A percentile compares a stretch with the other conserved stretches of the same genome.
Evolutionary conservation across 2,329 filamentous ascomycete genomes (phyloP).

Genomic region (Penicillium sp.): DNA sequence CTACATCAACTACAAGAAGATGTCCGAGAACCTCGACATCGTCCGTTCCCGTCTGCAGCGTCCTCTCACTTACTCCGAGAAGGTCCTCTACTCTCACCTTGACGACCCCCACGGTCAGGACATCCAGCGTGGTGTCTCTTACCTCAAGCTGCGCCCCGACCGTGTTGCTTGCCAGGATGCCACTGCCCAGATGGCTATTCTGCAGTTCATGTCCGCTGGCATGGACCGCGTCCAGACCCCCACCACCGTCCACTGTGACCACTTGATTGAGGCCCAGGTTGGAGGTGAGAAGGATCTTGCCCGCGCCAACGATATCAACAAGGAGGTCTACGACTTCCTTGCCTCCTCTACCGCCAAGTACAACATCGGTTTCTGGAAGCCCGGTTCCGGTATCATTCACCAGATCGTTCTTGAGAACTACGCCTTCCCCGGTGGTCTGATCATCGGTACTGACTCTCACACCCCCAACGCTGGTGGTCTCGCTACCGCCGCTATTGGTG

Average conservation of each 20-base stretch:
- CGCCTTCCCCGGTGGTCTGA: constrained; percentile 94
- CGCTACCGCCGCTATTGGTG: constrained; percentile 91
- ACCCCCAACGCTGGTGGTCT: constrained; percentile 97
- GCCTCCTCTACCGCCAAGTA: constrained; percentile 94
- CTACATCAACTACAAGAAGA: constrained; percentile 99
- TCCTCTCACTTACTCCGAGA: constrained; percentile 93
- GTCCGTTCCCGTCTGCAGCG: constrained; percentile 87
- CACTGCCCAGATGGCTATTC: constrained; percentile 98
- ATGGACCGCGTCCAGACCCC: constrained; percentile 95
- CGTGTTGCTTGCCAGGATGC: constrained; percentile 99
- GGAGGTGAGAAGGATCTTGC: constrained; percentile 92
- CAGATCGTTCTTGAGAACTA: constrained; percentile 99
- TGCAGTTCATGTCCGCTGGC: constrained; percentile 99
- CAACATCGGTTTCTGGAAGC: constrained; percentile 99
- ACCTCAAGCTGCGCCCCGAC: constrained; percentile 94
- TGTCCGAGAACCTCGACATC: constrained; percentile 93
- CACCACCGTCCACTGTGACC: constrained; percentile 95
- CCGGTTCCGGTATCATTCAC: constrained; percentile 98
- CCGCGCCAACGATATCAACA: constrained; percentile 89
- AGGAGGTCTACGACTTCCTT: constrained; percentile 98
- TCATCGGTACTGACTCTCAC: constrained; percentile 97
- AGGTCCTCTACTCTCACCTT: constrained; percentile 98
- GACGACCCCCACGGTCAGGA: constrained; percentile 96
- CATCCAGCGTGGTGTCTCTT: constrained; percentile 91
- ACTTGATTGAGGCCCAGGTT: constrained; percentile 96